Base-by-base conservation (phyloP, 192 early-diverging fungal genomes). In the Coemansia sp. region DNA sequence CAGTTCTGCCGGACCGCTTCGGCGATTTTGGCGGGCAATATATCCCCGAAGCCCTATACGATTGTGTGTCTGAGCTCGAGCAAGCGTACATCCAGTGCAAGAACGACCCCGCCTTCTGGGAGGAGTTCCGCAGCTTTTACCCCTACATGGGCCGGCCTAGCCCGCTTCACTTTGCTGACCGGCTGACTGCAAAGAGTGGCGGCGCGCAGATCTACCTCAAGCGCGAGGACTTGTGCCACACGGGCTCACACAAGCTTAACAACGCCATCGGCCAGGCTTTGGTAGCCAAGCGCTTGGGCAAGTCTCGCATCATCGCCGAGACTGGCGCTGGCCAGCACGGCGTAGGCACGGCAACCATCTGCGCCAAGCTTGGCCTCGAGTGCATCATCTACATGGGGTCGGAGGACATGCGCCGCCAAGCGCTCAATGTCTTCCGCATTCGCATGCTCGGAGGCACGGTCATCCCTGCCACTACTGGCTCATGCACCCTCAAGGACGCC, bases 171-270 rank as follows among this genome's bases (percentile, higher is more conserved):
- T 84, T 91, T 43, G 97, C 97, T 46, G 90, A 93, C 66, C 90
- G 94, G 15, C 80, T 99, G 78, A 95, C 96, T 7, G 88, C 81
- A 47, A 65, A 79, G 67, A 73, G 71, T 74, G 89, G 92, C 34
- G 97, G 97, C 62, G 96, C 97, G 20, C 85, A 85, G 36, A 97
- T 99, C 83, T 99, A 93, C 94, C 87, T 99, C 76, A 99, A 99
- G 87, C 91, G 97, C 71, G 97, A 99, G 79, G 97, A 99, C 73
- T 86, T 97, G 73, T 98, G 98, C 86, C 96, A 99, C 81, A 99
- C 97, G 41, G 97, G 97, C 53, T 95, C 95, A 44, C 97, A 99
- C 87, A 99, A 98, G 84, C 95, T 99, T 87, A 99, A 99, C 86
- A 99, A 99, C 64, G 96, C 95, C 13, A 80, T 99, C 41, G 97